Base-by-base conservation (phyloP, 1,284 basidiomycete genomes). In the Apiotrichum porosum region DNA sequence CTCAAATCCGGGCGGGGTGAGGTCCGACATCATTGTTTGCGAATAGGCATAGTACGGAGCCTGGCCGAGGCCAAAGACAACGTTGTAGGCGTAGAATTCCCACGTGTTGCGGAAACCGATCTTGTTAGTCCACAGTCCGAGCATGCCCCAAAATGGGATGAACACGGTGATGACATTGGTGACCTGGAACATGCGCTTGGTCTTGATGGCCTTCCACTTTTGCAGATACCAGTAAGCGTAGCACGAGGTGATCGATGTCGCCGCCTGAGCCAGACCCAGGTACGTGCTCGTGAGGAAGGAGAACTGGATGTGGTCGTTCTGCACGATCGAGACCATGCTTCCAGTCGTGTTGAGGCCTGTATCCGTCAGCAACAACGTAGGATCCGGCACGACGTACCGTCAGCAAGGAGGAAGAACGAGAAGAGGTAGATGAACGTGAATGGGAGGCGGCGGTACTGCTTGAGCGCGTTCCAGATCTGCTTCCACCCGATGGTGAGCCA, bases 91-190 rank as follows among this genome's bases (percentile, higher is more conserved):
- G 83, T 81, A 88, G 70, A 86, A 88, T 61, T 88, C 86, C 85
- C 85, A 87, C n/a, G 66, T 78, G 56, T 86, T 85, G 65, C 86
- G 85, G 69, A 86, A 87, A 1, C 83, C 88, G 37, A 90, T 67
- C 53, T 78, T 83, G 13, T 74, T 60, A 0, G 86, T 88, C 83
- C 85, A 88, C 41, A 89, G 81, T 0, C 88, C 88, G 39, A 89
- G 77, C 83, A 88, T 84, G 23, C 88, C 88, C 88, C 88, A 90
- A 3, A 87, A 75, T 0, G 86, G 85, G 40, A 90, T 86, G 24
- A 42, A 42, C 36, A 88, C 78, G 4, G 85, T 86, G 10, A 85
- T 80, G 2, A 85, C 77, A 60, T 86, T 86, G 6, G 86, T 88
- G 1, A 86, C 79, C 17, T 47, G 48, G 61, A 90, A 88, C 84